Evolutionary conservation across 768 basidiomycete species (phyloP).

Genomic region (Collybia sp.): DNA sequence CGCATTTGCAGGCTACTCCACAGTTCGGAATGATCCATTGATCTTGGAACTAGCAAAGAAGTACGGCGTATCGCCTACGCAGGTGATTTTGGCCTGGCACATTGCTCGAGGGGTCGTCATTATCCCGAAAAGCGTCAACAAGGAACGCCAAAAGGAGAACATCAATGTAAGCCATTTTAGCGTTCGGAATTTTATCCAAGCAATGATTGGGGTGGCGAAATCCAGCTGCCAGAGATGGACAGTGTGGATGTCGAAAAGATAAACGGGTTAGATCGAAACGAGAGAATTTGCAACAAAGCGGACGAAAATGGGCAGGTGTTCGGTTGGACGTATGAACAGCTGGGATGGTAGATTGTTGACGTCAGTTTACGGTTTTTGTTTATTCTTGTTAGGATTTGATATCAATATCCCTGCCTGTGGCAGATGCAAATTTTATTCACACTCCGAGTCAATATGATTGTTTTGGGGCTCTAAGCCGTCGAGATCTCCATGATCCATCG

Average conservation of each 20-base stretch:
- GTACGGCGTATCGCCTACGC: conserved; percentile 38
- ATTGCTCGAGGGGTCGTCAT: conserved; percentile 36
- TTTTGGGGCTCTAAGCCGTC: no score
- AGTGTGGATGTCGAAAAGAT: conserved; percentile 42
- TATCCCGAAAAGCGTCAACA: conserved; percentile 44
- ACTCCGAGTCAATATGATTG: no score
- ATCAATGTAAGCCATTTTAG: conserved; percentile 29
- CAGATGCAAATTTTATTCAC: no score
- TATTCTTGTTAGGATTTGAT: no score
- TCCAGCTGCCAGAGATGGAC: conserved; percentile 29
- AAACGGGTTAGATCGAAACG: conserved; percentile 35
- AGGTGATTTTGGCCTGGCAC: conserved; percentile 51
- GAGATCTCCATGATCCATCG: no score
- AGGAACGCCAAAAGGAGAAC: conserved; percentile 45
- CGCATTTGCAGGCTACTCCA: conserved; percentile 30
- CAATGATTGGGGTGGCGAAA: background rate
- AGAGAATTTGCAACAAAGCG: conserved; percentile 33
- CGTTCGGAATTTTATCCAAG: background rate
- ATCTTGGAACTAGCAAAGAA: conserved; percentile 42
- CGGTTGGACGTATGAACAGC: conserved; percentile 32
- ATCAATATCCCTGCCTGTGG: no score
- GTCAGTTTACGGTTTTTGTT: no score
- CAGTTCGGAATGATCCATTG: conserved; percentile 39
- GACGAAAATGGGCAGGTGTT: conserved; percentile 28
- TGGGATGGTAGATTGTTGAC: conserved; percentile 26